phyloP scores from a whole-genome alignment of 2,329 filamentous ascomycete species.

The Pseudocercospora crystallina region DNA sequence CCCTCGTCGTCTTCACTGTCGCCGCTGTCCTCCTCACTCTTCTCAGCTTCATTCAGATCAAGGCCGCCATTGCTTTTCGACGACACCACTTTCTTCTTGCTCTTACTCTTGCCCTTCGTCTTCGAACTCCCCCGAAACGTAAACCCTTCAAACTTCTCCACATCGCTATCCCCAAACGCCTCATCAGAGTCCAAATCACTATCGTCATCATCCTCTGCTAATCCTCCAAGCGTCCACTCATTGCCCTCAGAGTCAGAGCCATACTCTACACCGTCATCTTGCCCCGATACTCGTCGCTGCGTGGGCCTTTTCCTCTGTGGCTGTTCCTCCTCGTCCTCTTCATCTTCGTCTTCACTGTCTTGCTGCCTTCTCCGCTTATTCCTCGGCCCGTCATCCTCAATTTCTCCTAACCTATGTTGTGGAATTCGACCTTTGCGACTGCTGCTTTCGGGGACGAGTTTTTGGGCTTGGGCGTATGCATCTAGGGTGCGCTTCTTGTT shows the following conservation, averaged over 20 bases:
- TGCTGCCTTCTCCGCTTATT: conserved; percentile 46
- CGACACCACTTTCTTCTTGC: conserved; percentile 26
- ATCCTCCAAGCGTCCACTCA: conserved; percentile 74
- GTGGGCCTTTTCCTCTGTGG: conserved; percentile 34
- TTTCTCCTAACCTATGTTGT: conserved; percentile 59
- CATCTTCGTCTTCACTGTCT: conserved; percentile 52
- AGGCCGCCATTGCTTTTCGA: conserved; percentile 46
- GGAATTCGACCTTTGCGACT: conserved; percentile 55
- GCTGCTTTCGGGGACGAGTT: conserved; percentile 50
- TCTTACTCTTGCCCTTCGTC: conserved; percentile 48
- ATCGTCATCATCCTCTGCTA: conserved; percentile 64
- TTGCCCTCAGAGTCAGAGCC: conserved; percentile 85
- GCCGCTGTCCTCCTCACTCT: conserved; percentile 44
- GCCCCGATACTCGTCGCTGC: conserved; percentile 26
- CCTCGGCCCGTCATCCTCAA: conserved; percentile 45
- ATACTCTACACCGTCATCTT: conserved; percentile 59
- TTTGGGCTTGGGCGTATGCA: conserved; percentile 64
- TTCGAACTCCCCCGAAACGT: conserved; percentile 62
- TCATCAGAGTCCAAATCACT: conserved; percentile 73
- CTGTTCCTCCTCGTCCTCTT: conserved; percentile 40
- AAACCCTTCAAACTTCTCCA: conserved; percentile 79
- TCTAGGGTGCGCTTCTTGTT: conserved; percentile 58
- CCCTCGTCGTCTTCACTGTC: conserved; percentile 53
- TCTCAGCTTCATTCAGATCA: conserved; percentile 51
- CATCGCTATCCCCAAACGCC: conserved; percentile 84